A percentile compares a stretch with the other conserved stretches of the same genome.
phyloP scores from a whole-genome alignment of 2,329 filamentous ascomycete genomes.

The Alternaria dauci region DNA sequence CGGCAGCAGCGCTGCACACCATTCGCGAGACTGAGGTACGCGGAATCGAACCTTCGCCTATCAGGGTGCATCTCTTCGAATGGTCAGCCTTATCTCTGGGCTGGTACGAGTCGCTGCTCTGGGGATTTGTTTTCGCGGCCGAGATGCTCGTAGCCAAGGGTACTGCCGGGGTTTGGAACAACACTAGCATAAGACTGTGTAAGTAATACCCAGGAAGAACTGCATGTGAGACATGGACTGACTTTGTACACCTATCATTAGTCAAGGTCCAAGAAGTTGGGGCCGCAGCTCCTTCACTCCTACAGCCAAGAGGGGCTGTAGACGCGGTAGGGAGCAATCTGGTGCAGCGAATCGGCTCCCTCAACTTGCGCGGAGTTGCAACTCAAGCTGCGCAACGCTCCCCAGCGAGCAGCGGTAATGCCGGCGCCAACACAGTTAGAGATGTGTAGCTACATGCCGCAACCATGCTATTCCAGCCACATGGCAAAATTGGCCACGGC shows the following conservation, averaged over 20 bases:
- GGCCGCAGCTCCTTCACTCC: slow-evolving; percentile 78
- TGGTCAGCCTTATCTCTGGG: slow-evolving; percentile 90
- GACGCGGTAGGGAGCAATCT: slow-evolving; percentile 93
- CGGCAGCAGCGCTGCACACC: slow-evolving; percentile 54
- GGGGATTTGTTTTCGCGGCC: slow-evolving; percentile 89
- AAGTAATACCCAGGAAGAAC: neutral
- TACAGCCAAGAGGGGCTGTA: slow-evolving; percentile 87
- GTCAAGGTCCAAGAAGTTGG: slow-evolving; percentile 86
- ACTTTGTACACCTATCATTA: neutral
- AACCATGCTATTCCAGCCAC: slow-evolving; percentile 9
- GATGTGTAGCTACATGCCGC: slow-evolving; percentile 41
- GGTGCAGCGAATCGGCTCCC: slow-evolving; percentile 82
- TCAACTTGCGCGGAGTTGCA: slow-evolving; percentile 68
- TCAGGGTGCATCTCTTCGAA: slow-evolving; percentile 88
- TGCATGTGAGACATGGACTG: neutral
- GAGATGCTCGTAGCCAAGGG: slow-evolving; percentile 90
- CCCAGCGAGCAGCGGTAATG: slow-evolving; percentile 27
- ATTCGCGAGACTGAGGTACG: slow-evolving; percentile 70
- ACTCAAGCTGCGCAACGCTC: slow-evolving; percentile 31
- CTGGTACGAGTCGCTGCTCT: slow-evolving; percentile 95
- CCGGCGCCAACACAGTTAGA: slow-evolving; percentile 40
- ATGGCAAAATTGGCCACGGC: slow-evolving; percentile 19
- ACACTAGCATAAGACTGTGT: slow-evolving; percentile 82
- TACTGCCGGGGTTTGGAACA: slow-evolving; percentile 92
- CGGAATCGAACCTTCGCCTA: slow-evolving; percentile 76